Conservation (phyloP, 768 basidiomycete genomes). For the Naganishia friedmannii region DNA sequence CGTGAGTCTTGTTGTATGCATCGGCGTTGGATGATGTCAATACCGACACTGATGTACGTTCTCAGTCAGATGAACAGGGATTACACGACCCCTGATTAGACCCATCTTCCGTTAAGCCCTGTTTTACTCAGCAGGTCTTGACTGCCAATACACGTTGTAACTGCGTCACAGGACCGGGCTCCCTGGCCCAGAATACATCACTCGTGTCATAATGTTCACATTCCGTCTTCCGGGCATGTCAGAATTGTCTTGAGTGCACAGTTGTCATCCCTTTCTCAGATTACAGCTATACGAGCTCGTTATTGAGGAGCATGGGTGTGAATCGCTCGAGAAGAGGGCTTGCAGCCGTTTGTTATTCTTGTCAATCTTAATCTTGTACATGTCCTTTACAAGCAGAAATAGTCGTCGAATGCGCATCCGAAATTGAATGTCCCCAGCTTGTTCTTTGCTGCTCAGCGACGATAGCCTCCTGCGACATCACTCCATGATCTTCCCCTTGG, state of each 20-base stretch:
- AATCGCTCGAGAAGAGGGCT: no score
- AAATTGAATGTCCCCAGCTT: neutral
- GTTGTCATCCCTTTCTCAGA: no score
- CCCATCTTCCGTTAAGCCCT: neutral
- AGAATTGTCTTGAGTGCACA: no score
- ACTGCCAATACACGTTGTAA: neutral
- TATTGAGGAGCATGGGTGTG: no score
- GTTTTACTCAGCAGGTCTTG: neutral
- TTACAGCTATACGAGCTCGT: no score
- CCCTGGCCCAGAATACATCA: neutral
- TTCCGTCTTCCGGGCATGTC: no score
- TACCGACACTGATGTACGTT: neutral
- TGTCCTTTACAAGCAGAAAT: no score
- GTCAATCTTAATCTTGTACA: no score
- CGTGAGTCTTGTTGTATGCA: neutral
- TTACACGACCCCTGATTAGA: neutral
- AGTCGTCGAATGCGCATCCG: neutral
- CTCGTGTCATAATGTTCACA: neutral
- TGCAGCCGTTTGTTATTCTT: no score
- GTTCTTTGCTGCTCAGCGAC: neutral
- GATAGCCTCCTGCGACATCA: neutral
- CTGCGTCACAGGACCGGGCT: neutral
- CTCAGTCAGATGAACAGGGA: neutral
- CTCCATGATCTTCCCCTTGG: conserved; percentile 15
- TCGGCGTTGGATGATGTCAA: neutral